Base-by-base conservation (phyloP, 139 green algal species). In the Asterochloris erici region DNA sequence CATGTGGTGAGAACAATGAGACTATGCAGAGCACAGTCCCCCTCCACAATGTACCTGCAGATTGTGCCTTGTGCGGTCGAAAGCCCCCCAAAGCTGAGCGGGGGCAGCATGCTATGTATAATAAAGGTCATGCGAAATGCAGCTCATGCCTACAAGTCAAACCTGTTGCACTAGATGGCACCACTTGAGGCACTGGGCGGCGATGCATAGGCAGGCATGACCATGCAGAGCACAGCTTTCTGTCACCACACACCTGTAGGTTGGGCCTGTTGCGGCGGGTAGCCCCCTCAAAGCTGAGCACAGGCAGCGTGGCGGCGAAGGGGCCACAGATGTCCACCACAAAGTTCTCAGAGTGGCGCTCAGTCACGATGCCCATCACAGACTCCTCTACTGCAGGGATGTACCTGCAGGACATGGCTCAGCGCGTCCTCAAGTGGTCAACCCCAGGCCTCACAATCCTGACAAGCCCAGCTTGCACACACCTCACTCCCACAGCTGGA, bases 221-320 rank as follows among this genome's bases (percentile, higher is more conserved):
- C 26, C 24, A 38, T 2, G 71, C n/a, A 77, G 15, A 38, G 23
- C 19, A 12, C 71, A 28, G 26, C n/a, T 12, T 4, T 4, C 15
- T 12, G n/a, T 4, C 71, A 64, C 15, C 62, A n/a, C 29, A 12
- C 38, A 79, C 73, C 83, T 91, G 83, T 11, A 96, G 78, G 64
- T 91, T 90, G 60, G 95, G 95, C 9, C 92, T 85, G 87, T 97
- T 98, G 54, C 94, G 87, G 54, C 90, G 87, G 0, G 93, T 97
- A 64, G 92, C 95, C 9, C 91, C 91, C 74, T 97, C 94, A 81
- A 97, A 98, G 0, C 91, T 90, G 14, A 97, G 90, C 73, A 93
- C 87, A 0, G 93, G 93, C 74, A 98, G 87, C 63, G 91, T 77
- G 16, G 90, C 94, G 0, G 83, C 76, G 79, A 93, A 94, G 12